Conservation (phyloP, 495 filamentous ascomycete genomes). For the Tuber melanosporum region DNA sequence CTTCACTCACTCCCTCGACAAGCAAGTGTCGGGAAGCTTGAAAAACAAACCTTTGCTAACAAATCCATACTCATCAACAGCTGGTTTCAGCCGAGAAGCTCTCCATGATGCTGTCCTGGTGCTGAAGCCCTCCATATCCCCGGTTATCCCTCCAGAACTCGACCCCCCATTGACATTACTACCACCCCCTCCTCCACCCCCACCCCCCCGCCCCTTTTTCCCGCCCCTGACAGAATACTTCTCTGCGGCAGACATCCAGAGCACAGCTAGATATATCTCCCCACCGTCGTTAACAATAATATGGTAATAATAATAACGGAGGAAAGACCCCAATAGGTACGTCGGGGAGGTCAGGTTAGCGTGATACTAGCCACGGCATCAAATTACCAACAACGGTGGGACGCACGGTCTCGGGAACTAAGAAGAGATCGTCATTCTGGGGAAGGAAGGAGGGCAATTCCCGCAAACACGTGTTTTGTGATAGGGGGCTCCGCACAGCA, state of each 20-base stretch:
- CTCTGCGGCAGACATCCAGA: not conserved
- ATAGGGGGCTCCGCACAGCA: not conserved
- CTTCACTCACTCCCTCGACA: not conserved
- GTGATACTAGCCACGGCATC: not conserved
- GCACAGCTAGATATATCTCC: not conserved
- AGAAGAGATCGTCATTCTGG: not conserved
- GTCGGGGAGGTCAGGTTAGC: not conserved
- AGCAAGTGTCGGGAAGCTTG: conserved; percentile 3
- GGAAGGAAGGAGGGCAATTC: not conserved
- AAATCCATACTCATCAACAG: conserved; percentile 37
- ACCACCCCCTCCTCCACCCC: not conserved
- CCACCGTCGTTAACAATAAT: not conserved
- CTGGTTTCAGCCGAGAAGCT: conserved; percentile 28
- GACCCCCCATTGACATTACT: not conserved
- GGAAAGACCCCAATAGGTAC: not conserved
- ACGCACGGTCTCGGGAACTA: not conserved
- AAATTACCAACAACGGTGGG: not conserved
- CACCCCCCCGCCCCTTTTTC: not conserved
- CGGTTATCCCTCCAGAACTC: not conserved
- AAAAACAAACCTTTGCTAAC: conserved; percentile 38
- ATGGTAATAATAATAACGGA: not conserved
- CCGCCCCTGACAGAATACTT: not conserved
- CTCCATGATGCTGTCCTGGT: conserved; percentile 27
- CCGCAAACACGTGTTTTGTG: not conserved
- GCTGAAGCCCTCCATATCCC: not conserved